A percentile compares a stretch with the other conserved stretches of the same genome.
These are phyloP conservation scores for Phytophthora macrochlamydospora DNA, from an alignment of 352 stramenopile genomes.

Conservation along the genomic window DNA sequence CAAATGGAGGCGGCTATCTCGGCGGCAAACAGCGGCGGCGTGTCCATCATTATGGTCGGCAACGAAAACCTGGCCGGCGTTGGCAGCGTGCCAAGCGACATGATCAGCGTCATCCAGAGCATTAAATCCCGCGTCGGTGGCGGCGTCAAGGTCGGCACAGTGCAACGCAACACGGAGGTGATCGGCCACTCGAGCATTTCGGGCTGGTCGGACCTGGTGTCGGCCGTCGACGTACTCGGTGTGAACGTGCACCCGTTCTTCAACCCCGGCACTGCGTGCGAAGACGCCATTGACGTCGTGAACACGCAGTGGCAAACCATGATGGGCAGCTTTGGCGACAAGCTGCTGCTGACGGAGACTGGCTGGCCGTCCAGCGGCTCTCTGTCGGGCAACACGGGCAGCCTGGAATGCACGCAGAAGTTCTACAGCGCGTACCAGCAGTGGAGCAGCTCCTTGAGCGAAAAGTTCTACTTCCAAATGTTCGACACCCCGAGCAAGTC, in stretches of 20 bases:
- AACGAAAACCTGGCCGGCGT: conserved; percentile 66
- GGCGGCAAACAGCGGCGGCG: conserved; percentile 45
- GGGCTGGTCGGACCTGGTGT: conserved; percentile 46
- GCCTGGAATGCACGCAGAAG: conserved; percentile 30
- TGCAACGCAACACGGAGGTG: conserved; percentile 72
- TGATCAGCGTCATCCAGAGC: conserved; percentile 55
- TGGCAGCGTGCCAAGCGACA: conserved; percentile 36
- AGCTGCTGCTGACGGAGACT: conserved; percentile 61
- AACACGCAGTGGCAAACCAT: conserved; percentile 63
- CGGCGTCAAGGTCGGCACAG: conserved; percentile 63
- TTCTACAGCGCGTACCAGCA: conserved; percentile 72
- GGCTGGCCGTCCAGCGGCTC: conserved; percentile 54
- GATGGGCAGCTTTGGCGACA: conserved; percentile 44
- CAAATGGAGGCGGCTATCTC: conserved; percentile 49
- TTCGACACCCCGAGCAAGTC: conserved; percentile 64
- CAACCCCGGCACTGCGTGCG: conserved; percentile 33
- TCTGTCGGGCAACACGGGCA: conserved; percentile 42
- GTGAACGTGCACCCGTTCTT: conserved; percentile 75
- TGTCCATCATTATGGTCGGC: conserved; percentile 67
- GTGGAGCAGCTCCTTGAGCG: conserved; percentile 50
- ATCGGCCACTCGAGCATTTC: conserved; percentile 33
- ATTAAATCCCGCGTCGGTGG: conserved; percentile 51
- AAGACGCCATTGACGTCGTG: conserved; percentile 48
- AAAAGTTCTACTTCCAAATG: conserved; percentile 84
- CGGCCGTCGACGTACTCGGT: conserved; percentile 49